These are phyloP conservation scores for Nephelium lappaceum DNA, from an alignment of 345 rosid genomes.

Conservation along the genomic window DNA sequence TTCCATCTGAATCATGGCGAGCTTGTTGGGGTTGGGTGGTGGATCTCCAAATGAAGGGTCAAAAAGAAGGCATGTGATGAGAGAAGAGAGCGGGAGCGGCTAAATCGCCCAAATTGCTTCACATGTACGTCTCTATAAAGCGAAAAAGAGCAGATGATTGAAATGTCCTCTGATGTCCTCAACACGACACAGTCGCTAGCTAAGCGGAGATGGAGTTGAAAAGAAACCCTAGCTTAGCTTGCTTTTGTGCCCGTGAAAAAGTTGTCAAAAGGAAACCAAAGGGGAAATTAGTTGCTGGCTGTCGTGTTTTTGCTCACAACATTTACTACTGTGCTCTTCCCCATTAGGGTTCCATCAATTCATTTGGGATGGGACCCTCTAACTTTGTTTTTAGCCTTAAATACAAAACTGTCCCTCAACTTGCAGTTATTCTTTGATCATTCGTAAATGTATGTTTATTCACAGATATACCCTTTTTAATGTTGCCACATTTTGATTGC, in stretches of 20 bases:
- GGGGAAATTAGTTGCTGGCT: background rate
- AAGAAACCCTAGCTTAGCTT: constrained; percentile 16
- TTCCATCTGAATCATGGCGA: constrained; percentile 13
- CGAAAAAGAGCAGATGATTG: constrained; percentile 21
- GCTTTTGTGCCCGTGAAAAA: constrained; percentile 5
- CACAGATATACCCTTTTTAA: too few species aligned
- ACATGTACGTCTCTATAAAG: constrained; percentile 49
- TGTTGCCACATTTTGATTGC: too few species aligned
- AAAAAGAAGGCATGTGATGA: constrained; percentile 17
- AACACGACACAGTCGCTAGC: background rate
- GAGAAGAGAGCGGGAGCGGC: constrained; percentile 21
- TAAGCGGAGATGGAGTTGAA: background rate
- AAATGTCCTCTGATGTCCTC: background rate
- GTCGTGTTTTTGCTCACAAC: too few species aligned
- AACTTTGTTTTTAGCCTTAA: too few species aligned
- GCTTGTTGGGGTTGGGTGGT: background rate
- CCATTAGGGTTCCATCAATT: too few species aligned
- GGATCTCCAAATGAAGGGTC: constrained; percentile 1
- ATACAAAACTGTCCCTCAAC: too few species aligned
- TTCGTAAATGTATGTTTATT: too few species aligned
- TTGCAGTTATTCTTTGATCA: too few species aligned
- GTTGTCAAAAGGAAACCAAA: constrained; percentile 5
- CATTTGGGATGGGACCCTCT: too few species aligned
- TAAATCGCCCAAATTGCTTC: constrained; percentile 68
- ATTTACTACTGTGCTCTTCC: too few species aligned